Percentiles rank a stretch among this genome's conserved stretches.
Conservation (phyloP, 768 basidiomycete species). For the Mycena metata region DNA sequence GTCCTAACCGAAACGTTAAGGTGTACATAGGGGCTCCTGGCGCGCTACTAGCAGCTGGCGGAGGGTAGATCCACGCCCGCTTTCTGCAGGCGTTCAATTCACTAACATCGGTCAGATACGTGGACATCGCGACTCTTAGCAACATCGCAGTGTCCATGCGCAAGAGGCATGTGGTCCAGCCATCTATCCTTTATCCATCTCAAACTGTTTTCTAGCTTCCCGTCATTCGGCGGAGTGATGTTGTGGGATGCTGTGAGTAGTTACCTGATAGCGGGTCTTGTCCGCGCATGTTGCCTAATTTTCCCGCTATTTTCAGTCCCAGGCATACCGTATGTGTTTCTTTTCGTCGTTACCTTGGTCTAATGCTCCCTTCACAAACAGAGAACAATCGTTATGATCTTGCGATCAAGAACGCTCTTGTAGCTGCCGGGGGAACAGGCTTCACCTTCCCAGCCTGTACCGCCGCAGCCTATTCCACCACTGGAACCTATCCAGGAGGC, state of each 20-base stretch:
- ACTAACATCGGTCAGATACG: slow-evolving; percentile 48
- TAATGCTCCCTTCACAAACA: slow-evolving; percentile 32
- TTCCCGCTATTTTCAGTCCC: slow-evolving; percentile 23
- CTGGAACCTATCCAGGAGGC: slow-evolving; percentile 64
- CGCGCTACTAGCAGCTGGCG: slow-evolving; percentile 66
- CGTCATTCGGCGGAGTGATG: slow-evolving; percentile 77
- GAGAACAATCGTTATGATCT: slow-evolving; percentile 72
- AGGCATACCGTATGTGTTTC: slow-evolving; percentile 24
- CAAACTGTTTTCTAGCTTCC: slow-evolving; percentile 52
- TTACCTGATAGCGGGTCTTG: slow-evolving; percentile 44
- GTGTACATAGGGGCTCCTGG: slow-evolving; percentile 78
- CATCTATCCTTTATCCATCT: background rate
- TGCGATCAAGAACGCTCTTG: slow-evolving; percentile 71
- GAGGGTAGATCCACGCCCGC: slow-evolving; percentile 48
- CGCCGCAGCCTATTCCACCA: slow-evolving; percentile 65
- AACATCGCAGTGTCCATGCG: slow-evolving; percentile 65
- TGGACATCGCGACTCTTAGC: slow-evolving; percentile 60
- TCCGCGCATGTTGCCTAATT: background rate
- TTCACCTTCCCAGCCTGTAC: slow-evolving; percentile 75
- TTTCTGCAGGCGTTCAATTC: background rate
- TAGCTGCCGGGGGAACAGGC: slow-evolving; percentile 74
- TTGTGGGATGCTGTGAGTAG: slow-evolving; percentile 66
- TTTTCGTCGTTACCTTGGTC: background rate
- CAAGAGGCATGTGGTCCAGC: slow-evolving; percentile 40
- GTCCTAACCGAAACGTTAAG: slow-evolving; percentile 72